A percentile compares a stretch with the other conserved stretches of the same genome.
Evolutionary conservation across 169 alveolate genomes (phyloP).

Genomic region (Theileria orientalis): DNA sequence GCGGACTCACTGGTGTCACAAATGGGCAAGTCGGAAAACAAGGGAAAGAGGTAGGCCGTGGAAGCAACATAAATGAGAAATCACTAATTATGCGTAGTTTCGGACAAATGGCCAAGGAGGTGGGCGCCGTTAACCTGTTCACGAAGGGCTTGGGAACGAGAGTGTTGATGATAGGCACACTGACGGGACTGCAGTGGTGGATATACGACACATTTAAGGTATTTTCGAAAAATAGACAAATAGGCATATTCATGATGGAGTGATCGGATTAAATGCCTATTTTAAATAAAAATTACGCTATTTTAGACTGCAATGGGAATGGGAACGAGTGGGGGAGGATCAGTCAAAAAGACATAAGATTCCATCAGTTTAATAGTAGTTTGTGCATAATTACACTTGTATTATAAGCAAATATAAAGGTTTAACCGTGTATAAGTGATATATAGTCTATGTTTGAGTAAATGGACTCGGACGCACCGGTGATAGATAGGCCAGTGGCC

Average conservation of each 20-base stretch:
- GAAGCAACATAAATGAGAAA: neutral
- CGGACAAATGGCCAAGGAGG: conserved; percentile 63
- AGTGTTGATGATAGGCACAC: conserved; percentile 96
- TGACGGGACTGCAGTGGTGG: conserved; percentile 98
- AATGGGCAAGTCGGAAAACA: conserved; percentile 83
- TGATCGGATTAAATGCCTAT: neutral
- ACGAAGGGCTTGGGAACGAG: conserved; percentile 91
- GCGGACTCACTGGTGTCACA: conserved; percentile 96
- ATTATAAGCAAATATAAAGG: neutral
- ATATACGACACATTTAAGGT: conserved; percentile 94
- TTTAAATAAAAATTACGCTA: neutral
- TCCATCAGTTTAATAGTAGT: conserved; percentile 4
- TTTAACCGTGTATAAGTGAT: neutral
- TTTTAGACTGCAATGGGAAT: conserved; percentile 54
- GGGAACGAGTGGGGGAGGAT: conserved; percentile 53
- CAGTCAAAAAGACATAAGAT: conserved; percentile 25
- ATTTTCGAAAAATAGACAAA: neutral
- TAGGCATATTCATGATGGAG: neutral
- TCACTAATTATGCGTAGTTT: neutral
- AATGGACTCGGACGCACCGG: conserved; percentile 16
- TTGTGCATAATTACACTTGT: neutral
- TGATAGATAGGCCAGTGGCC: conserved; percentile 60
- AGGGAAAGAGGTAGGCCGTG: conserved; percentile 71
- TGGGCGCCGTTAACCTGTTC: conserved; percentile 76
- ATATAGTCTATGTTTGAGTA: neutral